Percentiles rank a stretch among this genome's conserved stretches.
These are phyloP conservation scores for Sclerotinia subarctica DNA, from an alignment of 2,329 filamentous ascomycete genomes.

Conservation along the genomic window DNA sequence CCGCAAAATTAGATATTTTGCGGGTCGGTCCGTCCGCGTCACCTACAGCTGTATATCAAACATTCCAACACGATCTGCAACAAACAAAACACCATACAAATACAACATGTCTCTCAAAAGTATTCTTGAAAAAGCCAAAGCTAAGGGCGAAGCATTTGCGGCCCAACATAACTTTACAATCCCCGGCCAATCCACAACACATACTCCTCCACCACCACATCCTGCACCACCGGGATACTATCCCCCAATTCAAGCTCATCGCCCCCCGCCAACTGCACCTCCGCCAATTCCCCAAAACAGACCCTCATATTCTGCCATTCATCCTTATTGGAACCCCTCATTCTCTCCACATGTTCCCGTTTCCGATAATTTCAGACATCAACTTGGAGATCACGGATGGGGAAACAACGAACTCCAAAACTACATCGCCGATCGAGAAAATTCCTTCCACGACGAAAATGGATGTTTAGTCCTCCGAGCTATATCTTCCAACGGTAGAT, in stretches of 20 bases:
- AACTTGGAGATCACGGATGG: conserved; percentile 57
- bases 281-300: conserved; percentile 19
- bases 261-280: neutral
- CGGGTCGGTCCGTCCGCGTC: neutral
- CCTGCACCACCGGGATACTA: conserved; percentile 17
- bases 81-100: neutral
- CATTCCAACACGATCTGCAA: neutral
- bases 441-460: conserved; percentile 54
- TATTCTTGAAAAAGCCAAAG: conserved; percentile 31
- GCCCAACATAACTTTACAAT: conserved; percentile 24
- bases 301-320: conserved; percentile 18
- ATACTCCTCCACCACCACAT: conserved; percentile 8
- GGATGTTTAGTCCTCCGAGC: conserved; percentile 53
- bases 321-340: conserved; percentile 51
- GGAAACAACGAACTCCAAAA: conserved; percentile 59
- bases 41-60: neutral
- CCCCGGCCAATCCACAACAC: conserved; percentile 15
- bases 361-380: conserved; percentile 52
- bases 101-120: conserved; percentile 28
- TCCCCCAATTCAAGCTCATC: conserved; percentile 10
- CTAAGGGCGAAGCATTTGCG: conserved; percentile 28
- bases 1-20: neutral
- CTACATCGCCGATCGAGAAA: conserved; percentile 49
- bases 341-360: conserved; percentile 49
- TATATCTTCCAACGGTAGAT: conserved; percentile 45